phyloP scores from a whole-genome alignment of 1,139 yeast species.

The Sugiyamaella sp. region DNA sequence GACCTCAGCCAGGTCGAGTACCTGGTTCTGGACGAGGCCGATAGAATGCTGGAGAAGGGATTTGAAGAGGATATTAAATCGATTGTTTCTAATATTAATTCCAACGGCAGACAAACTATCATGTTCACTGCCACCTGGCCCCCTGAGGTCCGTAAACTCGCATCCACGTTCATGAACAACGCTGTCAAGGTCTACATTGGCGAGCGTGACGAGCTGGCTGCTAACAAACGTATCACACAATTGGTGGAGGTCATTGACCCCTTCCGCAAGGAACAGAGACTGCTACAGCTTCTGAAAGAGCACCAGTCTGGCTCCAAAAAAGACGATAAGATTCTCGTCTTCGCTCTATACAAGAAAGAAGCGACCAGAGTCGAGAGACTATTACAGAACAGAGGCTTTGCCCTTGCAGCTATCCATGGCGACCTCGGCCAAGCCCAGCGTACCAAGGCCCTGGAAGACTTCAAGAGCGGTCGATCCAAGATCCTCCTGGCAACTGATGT shows the following conservation, averaged over 20 bases:
- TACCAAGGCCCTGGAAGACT: slow-evolving; percentile 80
- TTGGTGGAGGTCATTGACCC: slow-evolving; percentile 92
- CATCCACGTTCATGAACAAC: slow-evolving; percentile 73
- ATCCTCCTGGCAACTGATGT: slow-evolving; percentile 95
- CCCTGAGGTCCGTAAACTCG: slow-evolving; percentile 89
- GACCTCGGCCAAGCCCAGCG: slow-evolving; percentile 93
- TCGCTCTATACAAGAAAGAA: slow-evolving; percentile 95
- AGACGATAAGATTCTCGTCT: slow-evolving; percentile 78
- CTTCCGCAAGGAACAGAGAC: slow-evolving; percentile 72
- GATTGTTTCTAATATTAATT: slow-evolving; percentile 61
- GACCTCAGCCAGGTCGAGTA: slow-evolving; percentile 70
- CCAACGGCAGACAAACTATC: slow-evolving; percentile 67
- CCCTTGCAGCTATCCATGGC: slow-evolving; percentile 94
- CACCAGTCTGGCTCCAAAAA: slow-evolving; percentile 69
- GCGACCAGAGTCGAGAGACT: slow-evolving; percentile 87
- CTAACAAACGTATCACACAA: slow-evolving; percentile 92
- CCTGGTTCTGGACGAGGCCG: slow-evolving; percentile 95
- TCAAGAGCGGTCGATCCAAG: slow-evolving; percentile 78
- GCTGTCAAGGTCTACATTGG: slow-evolving; percentile 94
- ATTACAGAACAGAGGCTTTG: slow-evolving; percentile 70
- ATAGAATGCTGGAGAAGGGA: slow-evolving; percentile 96
- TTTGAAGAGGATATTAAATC: slow-evolving; percentile 93
- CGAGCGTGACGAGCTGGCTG: slow-evolving; percentile 88
- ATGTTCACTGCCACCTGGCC: slow-evolving; percentile 95
- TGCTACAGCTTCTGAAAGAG: slow-evolving; percentile 69